Percentiles rank a stretch among this genome's conserved stretches.
These are phyloP conservation scores for Lachnellula cervina DNA, from an alignment of 2,329 filamentous ascomycete species.

Conservation along the genomic window DNA sequence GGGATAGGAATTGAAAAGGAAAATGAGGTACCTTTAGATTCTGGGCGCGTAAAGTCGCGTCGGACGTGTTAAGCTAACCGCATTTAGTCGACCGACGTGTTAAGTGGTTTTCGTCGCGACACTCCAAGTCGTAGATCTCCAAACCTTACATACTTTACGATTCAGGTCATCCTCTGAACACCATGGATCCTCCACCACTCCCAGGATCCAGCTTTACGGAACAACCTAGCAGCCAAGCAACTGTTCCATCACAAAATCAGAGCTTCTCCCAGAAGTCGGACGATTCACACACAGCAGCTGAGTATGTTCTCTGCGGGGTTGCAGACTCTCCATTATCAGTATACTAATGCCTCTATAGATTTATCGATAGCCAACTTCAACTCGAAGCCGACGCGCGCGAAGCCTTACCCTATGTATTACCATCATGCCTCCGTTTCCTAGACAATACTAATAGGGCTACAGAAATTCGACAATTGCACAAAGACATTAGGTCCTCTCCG, in stretches of 20 bases:
- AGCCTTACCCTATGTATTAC: conserved; percentile 77
- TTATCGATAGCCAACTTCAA: conserved; percentile 81
- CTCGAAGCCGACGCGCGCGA: conserved; percentile 95
- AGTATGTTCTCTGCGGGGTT: conserved; percentile 25
- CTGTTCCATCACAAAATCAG: conserved; percentile 41
- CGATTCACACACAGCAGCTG: conserved; percentile 48
- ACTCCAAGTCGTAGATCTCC: not conserved
- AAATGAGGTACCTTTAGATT: conserved; percentile 1
- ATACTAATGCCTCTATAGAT: conserved; percentile 45
- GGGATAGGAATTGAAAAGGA: not conserved
- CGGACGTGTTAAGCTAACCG: not conserved
- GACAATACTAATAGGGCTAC: conserved; percentile 8
- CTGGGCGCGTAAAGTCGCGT: conserved; percentile 8
- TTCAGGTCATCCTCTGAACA: not conserved
- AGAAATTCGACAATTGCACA: conserved; percentile 94
- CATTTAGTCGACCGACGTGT: conserved; percentile 11
- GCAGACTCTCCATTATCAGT: not conserved
- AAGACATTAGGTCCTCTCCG: conserved; percentile 82
- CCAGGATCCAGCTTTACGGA: conserved; percentile 16
- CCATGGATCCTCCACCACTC: conserved; percentile 35
- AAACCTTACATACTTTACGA: not conserved
- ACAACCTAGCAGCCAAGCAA: conserved; percentile 12
- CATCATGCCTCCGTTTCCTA: not conserved
- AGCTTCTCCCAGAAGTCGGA: conserved; percentile 55
- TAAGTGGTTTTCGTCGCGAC: conserved; percentile 17